Base-by-base conservation (phyloP, 192 early-diverging fungal genomes). In the Geranomyces variabilis region DNA sequence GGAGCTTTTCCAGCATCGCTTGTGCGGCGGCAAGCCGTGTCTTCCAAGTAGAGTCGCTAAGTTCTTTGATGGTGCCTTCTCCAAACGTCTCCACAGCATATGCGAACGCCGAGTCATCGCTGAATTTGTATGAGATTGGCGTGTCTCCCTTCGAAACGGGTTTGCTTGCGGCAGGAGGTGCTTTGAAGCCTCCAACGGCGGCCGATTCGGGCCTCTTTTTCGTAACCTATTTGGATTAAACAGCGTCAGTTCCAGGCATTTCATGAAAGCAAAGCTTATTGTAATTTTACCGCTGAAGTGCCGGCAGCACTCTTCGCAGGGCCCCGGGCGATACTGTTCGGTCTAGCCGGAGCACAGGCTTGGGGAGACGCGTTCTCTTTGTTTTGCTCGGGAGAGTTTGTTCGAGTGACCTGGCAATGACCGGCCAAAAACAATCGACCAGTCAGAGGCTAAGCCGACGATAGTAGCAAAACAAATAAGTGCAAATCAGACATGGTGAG, bases 21-120 rank as follows among this genome's bases (percentile, higher is more conserved):
- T 96, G 92, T 75, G 93, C 94, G 26, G 73, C 78, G 70, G 53
- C 93, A 74, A 98, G 79, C 17, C 97, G 83, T 2, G 86, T 81
- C 71, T 99, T 99, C 97, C 97, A 99, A 58, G 83, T 82, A 3
- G 87, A 77, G 62, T 92, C 90, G 0, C 77, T 75, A 53, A 96
- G 82, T 34, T 89, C 81, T 13, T 63, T 81, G 43, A 93, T 67
- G 0, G 78, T 80, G 34, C 82, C 84, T 29, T 86, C 88, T 12
- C 86, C 81, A 36, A 91, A 86, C 36, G 78, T 78, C 10, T 88
- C 87, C 55, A 89, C 90, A 45, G 88, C 69, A 55, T 66, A 75
- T 13, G 86, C 87, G 33, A 91, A 85, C 26, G 84, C 82, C 29
- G 79, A 66, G 7, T 93, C 93, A 34, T 88, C 87, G 22, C 89